phyloP scores from a whole-genome alignment of 306 rosid genomes.

The Trichosanthes truncata region DNA sequence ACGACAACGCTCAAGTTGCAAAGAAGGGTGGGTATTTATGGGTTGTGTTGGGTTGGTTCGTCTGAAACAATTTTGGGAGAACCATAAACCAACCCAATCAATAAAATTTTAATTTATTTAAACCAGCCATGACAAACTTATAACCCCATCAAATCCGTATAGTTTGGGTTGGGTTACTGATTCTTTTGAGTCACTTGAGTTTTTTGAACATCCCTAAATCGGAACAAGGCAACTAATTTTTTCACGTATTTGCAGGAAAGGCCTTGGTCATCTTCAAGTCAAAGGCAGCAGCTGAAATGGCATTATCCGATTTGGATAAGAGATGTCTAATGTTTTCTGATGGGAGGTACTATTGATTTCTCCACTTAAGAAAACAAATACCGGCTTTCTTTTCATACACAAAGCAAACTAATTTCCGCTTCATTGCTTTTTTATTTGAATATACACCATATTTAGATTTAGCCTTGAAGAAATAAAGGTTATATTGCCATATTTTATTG shows the following conservation, averaged over 20 bases:
- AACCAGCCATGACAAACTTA: no score
- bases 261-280: constrained; percentile 58
- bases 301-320: constrained; percentile 21
- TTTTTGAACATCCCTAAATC: background rate
- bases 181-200: no score
- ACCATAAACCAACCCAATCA: no score
- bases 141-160: no score
- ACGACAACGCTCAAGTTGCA: background rate
- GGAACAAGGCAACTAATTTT: background rate
- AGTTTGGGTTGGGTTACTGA: no score
- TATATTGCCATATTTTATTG: background rate
- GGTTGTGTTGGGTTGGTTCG: no score
- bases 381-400: background rate
- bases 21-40: no score
- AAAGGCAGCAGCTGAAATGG: constrained; percentile 31
- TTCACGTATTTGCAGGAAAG: constrained; percentile 30
- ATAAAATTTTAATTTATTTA: no score
- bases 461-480: background rate
- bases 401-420: background rate
- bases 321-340: constrained; percentile 43
- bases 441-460: background rate
- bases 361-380: background rate
- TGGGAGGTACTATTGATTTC: constrained; percentile 36
- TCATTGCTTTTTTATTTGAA: background rate
- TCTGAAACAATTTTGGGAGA: no score